Base-by-base conservation (phyloP, 805 yeast species). In the Yueomyces sinensis region DNA sequence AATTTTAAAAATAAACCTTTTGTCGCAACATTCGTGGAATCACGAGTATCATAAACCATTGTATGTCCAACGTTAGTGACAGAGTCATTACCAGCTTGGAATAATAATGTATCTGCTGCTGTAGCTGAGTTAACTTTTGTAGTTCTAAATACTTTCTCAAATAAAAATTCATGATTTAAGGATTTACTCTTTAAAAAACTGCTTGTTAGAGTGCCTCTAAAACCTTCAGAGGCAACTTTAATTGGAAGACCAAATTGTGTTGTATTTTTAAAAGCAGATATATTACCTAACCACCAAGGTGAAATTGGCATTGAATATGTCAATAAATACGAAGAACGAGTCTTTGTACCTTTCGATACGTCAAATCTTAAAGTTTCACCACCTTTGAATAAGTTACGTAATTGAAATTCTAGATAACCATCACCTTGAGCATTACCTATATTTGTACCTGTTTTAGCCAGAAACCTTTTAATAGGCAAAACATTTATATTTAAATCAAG, bases 391-490 rank as follows among this genome's bases (percentile, higher is more conserved):
- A 70, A 59, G 47, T 78, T 78, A 30, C 66, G 55, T 38, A 47
- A 32, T 54, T 75, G 86, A 37, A 87, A 72, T 23, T 82, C 77
- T 32, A 84, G 66, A 50, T 87, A 86, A 1, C 96, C 97, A 50
- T 82, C 50, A 22, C 96, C 98, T 61, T 91, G 97, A 23, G 94
- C 94, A 51, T 91, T 89, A 2, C 97, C 97, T 6, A 91, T 72
- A 55, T 86, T 87, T 2, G 97, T 91, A 4, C 99, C 99, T 1
- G 96, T 82, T 46, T 81, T 82, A 35, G 94, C 87, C 39, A 71
- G 68, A 46, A 86, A 80, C 43, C 70, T 68, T 45, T 83, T 83
- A 4, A 70, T 70, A 0, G 89, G 87, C 4, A 43, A 28, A 9
- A 63, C 33, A 25, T 56, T 50, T 13, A 61, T 32, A 14, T 41